phyloP scores from a whole-genome alignment of 1,284 basidiomycete genomes.

The Tilletia caries region DNA sequence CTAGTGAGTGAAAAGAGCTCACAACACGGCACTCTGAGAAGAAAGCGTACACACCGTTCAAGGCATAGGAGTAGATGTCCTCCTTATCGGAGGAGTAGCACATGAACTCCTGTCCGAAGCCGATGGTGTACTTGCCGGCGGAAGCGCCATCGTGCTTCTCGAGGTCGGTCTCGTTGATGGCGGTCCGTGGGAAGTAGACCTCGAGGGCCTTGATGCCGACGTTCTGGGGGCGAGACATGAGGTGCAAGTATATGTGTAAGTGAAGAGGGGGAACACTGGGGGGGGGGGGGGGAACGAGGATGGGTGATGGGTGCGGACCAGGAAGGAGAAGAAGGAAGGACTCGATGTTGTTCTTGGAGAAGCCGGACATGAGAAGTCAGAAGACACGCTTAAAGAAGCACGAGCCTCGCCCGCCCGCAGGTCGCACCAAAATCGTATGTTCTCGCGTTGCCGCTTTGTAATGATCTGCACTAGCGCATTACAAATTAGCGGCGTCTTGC shows the following conservation, averaged over 20 bases:
- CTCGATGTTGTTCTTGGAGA: no score
- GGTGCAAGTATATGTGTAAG: not conserved
- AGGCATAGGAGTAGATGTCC: slow-evolving; percentile 96
- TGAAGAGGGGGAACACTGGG: not conserved
- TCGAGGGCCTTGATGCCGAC: slow-evolving; percentile 89
- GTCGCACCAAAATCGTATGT: no score
- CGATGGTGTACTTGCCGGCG: slow-evolving; percentile 98
- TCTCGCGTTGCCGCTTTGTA: no score
- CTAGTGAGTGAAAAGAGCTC: not conserved
- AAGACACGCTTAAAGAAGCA: no score
- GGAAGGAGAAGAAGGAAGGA: not conserved
- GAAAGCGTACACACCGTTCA: slow-evolving; percentile 69
- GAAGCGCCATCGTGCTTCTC: slow-evolving; percentile 93
- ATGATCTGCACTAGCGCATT: no score
- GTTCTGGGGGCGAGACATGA: slow-evolving; percentile 68
- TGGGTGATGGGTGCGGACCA: not conserved
- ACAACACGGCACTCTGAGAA: not conserved
- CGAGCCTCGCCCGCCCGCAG: no score
- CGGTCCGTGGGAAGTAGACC: slow-evolving; percentile 73
- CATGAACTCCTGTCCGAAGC: slow-evolving; percentile 97
- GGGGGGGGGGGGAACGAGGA: not conserved
- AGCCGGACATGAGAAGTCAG: no score
- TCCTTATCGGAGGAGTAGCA: slow-evolving; percentile 90
- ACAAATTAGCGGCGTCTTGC: no score
- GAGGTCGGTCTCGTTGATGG: slow-evolving; percentile 51